These are phyloP conservation scores for Tetrapisispora phaffii DNA, from an alignment of 805 yeast genomes.

Conservation along the genomic window DNA sequence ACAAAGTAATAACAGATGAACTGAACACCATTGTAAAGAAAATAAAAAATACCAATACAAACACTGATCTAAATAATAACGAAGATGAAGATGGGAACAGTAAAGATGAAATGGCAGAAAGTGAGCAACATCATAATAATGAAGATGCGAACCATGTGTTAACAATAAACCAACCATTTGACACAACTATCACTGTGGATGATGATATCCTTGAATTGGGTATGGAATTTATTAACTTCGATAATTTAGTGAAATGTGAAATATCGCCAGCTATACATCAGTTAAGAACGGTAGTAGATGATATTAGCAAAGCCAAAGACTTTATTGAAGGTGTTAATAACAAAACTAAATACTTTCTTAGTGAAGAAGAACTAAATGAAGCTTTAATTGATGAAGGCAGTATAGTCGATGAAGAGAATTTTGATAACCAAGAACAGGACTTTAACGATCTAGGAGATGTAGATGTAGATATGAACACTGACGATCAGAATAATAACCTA, in stretches of 20 bases:
- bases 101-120: conserved; percentile 9
- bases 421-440: conserved; percentile 12
- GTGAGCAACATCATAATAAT: conserved; percentile 1
- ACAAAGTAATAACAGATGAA: conserved; percentile 11
- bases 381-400: conserved; percentile 25
- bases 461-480: conserved; percentile 4
- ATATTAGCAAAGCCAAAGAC: conserved; percentile 42
- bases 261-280: conserved; percentile 68
- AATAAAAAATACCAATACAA: neutral
- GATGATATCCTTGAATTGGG: conserved; percentile 29
- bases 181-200: neutral
- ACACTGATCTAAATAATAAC: neutral
- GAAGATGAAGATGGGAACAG: conserved; percentile 6
- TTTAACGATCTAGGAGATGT: conserved; percentile 8
- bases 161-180: neutral
- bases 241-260: conserved; percentile 26
- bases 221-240: conserved; percentile 25
- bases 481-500: neutral
- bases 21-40: conserved; percentile 8
- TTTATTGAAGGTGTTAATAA: conserved; percentile 36
- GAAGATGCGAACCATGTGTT: neutral
- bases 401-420: conserved; percentile 12
- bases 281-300: conserved; percentile 48
- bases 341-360: conserved; percentile 20
- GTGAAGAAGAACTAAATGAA: conserved; percentile 25